A percentile compares a stretch with the other conserved stretches of the same genome.
Conservation (phyloP, 495 filamentous ascomycete genomes). For the Tuber microsphaerosporum region DNA sequence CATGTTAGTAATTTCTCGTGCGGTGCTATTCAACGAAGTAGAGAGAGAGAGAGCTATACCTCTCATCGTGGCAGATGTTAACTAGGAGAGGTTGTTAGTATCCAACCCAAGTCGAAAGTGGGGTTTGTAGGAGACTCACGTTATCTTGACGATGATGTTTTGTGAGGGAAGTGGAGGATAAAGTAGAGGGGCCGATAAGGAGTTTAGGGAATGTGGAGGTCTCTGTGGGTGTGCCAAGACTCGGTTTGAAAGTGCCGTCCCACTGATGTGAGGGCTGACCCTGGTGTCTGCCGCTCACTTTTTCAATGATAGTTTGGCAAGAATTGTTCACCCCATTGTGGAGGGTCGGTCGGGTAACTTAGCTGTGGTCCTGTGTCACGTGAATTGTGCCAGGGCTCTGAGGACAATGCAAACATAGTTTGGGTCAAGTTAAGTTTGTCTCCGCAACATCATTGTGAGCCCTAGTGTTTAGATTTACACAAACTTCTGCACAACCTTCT, state of each 20-base stretch:
- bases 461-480: not conserved
- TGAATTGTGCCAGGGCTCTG: not conserved
- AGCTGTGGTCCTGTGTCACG: not conserved
- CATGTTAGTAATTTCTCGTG: constrained; percentile 9
- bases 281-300: not conserved
- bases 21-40: constrained; percentile 17
- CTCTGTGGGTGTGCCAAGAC: not conserved
- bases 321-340: not conserved
- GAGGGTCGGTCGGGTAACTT: not conserved
- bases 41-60: not conserved
- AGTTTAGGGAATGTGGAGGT: not conserved
- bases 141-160: not conserved
- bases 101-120: not conserved
- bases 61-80: constrained; percentile 5
- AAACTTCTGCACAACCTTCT: not conserved
- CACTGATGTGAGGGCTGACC: not conserved
- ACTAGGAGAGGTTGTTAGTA: not conserved
- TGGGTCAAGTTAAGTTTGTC: not conserved
- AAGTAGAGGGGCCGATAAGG: not conserved
- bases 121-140: not conserved
- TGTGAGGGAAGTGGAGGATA: not conserved
- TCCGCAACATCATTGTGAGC: not conserved
- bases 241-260: not conserved
- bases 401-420: not conserved
- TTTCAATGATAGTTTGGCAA: not conserved